phyloP scores from a whole-genome alignment of 192 early-diverging fungal genomes.

The Haplosporangium gracile region DNA sequence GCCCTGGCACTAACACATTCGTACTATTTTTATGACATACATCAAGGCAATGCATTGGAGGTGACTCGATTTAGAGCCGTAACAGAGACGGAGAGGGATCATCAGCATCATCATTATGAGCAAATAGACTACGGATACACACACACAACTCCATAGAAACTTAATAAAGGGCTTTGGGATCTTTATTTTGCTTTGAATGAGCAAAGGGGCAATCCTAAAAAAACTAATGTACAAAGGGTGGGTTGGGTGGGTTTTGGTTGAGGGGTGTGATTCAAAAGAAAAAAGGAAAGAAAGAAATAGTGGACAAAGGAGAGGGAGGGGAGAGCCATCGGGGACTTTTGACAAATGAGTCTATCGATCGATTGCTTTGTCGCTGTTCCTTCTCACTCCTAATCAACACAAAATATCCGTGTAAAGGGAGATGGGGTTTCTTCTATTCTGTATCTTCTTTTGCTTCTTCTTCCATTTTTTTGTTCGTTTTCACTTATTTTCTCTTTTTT shows the following conservation, averaged over 20 bases:
- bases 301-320: not conserved
- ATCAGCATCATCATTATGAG: no score
- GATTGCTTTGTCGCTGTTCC: not conserved
- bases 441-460: not conserved
- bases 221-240: constrained; percentile 10
- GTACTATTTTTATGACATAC: not conserved
- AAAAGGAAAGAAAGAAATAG: not conserved
- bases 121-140: not conserved
- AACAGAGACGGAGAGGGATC: no score
- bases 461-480: constrained; percentile 8
- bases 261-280: no score
- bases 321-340: not conserved
- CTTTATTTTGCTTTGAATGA: not conserved
- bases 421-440: not conserved
- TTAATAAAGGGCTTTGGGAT: not conserved
- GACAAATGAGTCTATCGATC: not conserved
- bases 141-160: not conserved
- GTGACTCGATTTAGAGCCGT: no score
- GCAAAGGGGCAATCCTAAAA: not conserved
- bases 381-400: not conserved
- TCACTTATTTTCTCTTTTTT: not conserved
- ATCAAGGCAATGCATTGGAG: no score
- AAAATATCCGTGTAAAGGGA: not conserved
- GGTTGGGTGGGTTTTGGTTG: not conserved
- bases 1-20: not conserved